These are phyloP conservation scores for Mycena albidolilacea DNA, from an alignment of 768 basidiomycete genomes.

Conservation along the genomic window DNA sequence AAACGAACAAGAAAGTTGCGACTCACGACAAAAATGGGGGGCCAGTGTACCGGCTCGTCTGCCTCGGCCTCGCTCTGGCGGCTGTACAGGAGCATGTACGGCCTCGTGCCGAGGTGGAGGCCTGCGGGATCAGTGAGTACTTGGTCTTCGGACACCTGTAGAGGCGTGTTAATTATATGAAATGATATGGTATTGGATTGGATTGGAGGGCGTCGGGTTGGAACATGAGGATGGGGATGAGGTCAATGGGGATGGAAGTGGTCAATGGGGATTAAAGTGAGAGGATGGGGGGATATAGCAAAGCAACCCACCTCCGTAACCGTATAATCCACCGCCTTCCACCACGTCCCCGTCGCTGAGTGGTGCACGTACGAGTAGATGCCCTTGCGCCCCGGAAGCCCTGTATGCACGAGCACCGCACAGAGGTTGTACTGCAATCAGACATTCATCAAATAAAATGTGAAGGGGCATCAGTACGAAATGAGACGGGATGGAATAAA, in stretches of 20 bases:
- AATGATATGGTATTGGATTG: too few species aligned
- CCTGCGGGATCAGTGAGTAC: slow-evolving; percentile 81
- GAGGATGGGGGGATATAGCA: too few species aligned
- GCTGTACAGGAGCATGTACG: slow-evolving; percentile 84
- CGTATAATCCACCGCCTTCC: slow-evolving; percentile 82
- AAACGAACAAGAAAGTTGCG: too few species aligned
- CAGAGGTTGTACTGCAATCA: slow-evolving; percentile 82
- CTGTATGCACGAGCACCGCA: slow-evolving; percentile 83
- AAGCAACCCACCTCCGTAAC: slow-evolving; percentile 71
- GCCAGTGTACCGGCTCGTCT: too few species aligned
- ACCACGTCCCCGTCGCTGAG: slow-evolving; percentile 71
- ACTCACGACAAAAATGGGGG: slow-evolving; percentile 29
- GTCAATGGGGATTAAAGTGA: too few species aligned
- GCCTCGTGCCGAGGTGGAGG: slow-evolving; percentile 82
- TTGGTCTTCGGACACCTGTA: slow-evolving; percentile 77
- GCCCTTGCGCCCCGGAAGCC: slow-evolving; percentile 82
- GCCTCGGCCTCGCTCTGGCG: slow-evolving; percentile 30
- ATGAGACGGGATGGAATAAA: background rate
- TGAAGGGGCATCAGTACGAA: too few species aligned
- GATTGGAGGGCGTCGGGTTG: too few species aligned
- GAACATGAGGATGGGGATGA: too few species aligned
- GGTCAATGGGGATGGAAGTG: too few species aligned
- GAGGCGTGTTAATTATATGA: background rate
- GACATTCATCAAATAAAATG: background rate
- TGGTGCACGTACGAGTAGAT: slow-evolving; percentile 83